These are phyloP conservation scores for Herpetomonas tarakana DNA, from an alignment of 208 protist species.

Conservation along the genomic window DNA sequence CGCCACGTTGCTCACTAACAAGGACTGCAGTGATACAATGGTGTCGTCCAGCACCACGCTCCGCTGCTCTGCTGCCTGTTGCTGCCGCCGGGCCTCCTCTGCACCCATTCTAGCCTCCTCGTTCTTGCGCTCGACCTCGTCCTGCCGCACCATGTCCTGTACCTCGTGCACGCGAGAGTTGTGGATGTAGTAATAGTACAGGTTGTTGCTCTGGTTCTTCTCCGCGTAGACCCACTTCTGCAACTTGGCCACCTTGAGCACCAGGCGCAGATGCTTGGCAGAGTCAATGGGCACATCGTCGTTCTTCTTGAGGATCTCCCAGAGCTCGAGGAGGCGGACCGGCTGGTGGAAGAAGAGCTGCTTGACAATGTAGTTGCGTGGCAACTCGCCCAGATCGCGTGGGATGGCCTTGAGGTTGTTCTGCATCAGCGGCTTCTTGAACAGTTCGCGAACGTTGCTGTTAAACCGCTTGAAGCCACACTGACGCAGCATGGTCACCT, in stretches of 20 bases:
- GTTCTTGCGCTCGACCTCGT: slow-evolving; percentile 54
- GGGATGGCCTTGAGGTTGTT: slow-evolving; percentile 89
- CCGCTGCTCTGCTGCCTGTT: slow-evolving; percentile 10
- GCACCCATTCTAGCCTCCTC: slow-evolving; percentile 27
- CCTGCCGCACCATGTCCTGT: slow-evolving; percentile 74
- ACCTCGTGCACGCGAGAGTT: slow-evolving; percentile 75
- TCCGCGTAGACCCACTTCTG: slow-evolving; percentile 89
- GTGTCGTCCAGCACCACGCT: slow-evolving; percentile 42
- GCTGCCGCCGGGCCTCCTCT: slow-evolving; percentile 6
- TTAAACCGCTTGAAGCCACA: slow-evolving; percentile 54
- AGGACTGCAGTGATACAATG: slow-evolving; percentile 59
- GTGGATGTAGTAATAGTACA: slow-evolving; percentile 89
- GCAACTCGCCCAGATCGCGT: slow-evolving; percentile 85
- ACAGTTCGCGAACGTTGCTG: slow-evolving; percentile 85
- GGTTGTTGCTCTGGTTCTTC: slow-evolving; percentile 89
- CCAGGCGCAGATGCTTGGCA: slow-evolving; percentile 77
- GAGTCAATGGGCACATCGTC: slow-evolving; percentile 89
- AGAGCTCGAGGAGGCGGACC: slow-evolving; percentile 74
- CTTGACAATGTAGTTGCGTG: slow-evolving; percentile 82
- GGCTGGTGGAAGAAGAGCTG: slow-evolving; percentile 89
- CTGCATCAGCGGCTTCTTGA: slow-evolving; percentile 68
- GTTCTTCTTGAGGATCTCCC: slow-evolving; percentile 81
- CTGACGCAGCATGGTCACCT: slow-evolving; percentile 79
- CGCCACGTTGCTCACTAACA: slow-evolving; percentile 58
- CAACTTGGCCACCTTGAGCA: slow-evolving; percentile 83